Evolutionary conservation across 116 monocot genomes (phyloP).

Genomic region (Cymodocea nodosa): DNA sequence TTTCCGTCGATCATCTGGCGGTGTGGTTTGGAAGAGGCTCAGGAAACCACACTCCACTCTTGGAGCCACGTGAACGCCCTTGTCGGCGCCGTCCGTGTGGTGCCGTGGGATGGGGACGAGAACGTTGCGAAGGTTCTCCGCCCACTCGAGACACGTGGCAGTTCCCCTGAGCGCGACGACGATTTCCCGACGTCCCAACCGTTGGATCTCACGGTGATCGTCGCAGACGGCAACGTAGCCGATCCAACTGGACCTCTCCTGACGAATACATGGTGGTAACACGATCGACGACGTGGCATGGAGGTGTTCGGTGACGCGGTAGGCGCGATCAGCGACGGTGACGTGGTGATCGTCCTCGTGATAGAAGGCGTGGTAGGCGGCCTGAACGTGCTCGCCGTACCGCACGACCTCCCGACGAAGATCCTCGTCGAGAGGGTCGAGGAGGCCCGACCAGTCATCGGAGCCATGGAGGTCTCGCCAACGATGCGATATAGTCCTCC

Average conservation of each 20-base stretch:
- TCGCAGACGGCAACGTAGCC: slow-evolving; percentile 74
- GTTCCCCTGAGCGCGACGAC: slow-evolving; percentile 64
- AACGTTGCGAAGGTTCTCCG: slow-evolving; percentile 46
- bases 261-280: slow-evolving; percentile 10
- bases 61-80: background rate
- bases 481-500: slow-evolving; percentile 1
- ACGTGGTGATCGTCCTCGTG: slow-evolving; percentile 13
- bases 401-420: slow-evolving; percentile 70
- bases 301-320: slow-evolving; percentile 38
- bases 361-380: slow-evolving; percentile 61
- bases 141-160: slow-evolving; percentile 66
- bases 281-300: slow-evolving; percentile 51
- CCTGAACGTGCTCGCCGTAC: slow-evolving; percentile 61
- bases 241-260: slow-evolving; percentile 42
- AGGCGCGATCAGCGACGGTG: slow-evolving; percentile 45
- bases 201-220: slow-evolving; percentile 27
- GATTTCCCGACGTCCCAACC: slow-evolving; percentile 62
- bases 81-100: background rate
- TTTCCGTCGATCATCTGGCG: background rate
- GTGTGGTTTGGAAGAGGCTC: slow-evolving; percentile 38
- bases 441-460: slow-evolving; percentile 48
- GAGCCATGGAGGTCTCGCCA: slow-evolving; percentile 54
- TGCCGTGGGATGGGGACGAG: slow-evolving; percentile 1
- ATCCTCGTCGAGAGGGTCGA: slow-evolving; percentile 65
- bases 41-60: slow-evolving; percentile 49